phyloP scores from a whole-genome alignment of 129 eudicot genomes.

The Pulicaria dysenterica region DNA sequence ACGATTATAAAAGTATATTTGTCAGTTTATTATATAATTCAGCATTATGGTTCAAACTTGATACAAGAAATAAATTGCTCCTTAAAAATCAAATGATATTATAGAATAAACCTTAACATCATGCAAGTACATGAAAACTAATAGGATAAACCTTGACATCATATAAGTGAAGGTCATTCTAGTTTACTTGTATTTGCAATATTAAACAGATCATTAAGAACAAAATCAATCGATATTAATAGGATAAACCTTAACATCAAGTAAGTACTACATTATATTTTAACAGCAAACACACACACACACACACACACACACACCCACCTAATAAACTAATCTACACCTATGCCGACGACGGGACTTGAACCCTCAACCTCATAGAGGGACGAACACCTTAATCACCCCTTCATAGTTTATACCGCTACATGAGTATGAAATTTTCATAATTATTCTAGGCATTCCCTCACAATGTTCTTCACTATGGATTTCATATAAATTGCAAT shows the following conservation, averaged over 20 bases:
- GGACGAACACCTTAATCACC: no score
- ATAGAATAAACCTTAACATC: background rate
- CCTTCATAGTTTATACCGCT: background rate
- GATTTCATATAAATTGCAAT: no score
- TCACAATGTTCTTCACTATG: no score
- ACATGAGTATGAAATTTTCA: background rate
- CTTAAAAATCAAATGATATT: background rate
- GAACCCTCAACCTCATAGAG: no score
- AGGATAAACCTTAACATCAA: background rate
- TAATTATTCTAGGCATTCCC: background rate
- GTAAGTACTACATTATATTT: no score
- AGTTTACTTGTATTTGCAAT: background rate
- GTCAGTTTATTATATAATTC: constrained; percentile 3
- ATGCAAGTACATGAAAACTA: no score
- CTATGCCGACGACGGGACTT: no score
- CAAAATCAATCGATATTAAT: background rate
- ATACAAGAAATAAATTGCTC: constrained; percentile 8
- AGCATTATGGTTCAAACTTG: background rate
- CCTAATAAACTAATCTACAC: no score
- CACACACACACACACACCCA: no score
- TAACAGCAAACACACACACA: no score
- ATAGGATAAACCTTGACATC: background rate
- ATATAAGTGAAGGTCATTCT: background rate
- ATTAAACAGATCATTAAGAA: background rate
- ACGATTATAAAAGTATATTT: background rate